phyloP scores from a whole-genome alignment of 78 protist genomes.

The Dictyostelium discoideum region DNA sequence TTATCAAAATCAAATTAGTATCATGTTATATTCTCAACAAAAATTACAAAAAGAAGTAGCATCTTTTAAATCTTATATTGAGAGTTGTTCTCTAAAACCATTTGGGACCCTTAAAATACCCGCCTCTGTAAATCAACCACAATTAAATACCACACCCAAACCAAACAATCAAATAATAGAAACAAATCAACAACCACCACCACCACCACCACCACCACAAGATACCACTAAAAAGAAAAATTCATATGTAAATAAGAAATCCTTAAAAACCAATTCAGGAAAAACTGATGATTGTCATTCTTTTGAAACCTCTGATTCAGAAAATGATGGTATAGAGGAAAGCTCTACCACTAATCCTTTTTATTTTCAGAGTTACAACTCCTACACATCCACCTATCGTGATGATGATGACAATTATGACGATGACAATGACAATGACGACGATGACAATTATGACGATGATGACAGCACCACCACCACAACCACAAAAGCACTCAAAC shows the following conservation, averaged over 20 bases:
- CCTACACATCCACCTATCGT: not conserved
- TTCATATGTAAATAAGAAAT: not conserved
- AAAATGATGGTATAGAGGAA: not conserved
- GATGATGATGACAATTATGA: no score
- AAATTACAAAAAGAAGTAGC: not conserved
- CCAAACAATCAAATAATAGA: not conserved
- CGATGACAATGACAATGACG: no score
- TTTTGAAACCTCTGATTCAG: not conserved
- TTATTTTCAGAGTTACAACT: not conserved
- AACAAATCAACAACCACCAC: not conserved
- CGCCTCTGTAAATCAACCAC: not conserved
- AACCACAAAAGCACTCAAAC: not conserved
- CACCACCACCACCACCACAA: conserved; percentile 1
- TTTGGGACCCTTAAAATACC: not conserved
- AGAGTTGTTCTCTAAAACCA: not conserved
- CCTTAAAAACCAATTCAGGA: no score
- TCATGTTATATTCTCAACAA: not conserved
- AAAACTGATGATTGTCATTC: no score
- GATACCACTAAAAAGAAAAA: not conserved
- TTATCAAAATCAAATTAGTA: not conserved
- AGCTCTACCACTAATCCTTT: not conserved
- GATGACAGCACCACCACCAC: no score
- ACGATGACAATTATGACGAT: no score
- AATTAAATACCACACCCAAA: not conserved
- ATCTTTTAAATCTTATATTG: not conserved